Base-by-base conservation (phyloP, 2,329 filamentous ascomycete species). In the Ciborinia camelliae region DNA sequence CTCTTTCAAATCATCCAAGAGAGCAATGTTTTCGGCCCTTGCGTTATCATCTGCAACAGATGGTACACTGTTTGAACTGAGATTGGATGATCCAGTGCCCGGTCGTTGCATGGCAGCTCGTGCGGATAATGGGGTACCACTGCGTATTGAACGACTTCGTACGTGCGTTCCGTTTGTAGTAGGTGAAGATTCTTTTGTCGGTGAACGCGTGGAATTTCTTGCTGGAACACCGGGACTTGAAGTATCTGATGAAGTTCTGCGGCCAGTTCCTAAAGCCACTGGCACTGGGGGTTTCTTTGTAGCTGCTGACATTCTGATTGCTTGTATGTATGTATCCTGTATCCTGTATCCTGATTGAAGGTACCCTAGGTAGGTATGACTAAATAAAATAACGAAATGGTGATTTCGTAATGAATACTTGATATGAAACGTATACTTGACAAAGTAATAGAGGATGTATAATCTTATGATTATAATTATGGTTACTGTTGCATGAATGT, bases 1-100 rank as follows among this genome's bases (percentile, higher is more conserved):
- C 69, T 92, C 87, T 78, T 92, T 92, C 66, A 97, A 80, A 69
- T 97, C 92, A 69, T 96, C 91, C 65, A 97, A 83, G 64, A 90
- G 80, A 20, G 90, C 88, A 50, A 91, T 82, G 68, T 90, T 88
- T 77, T 95, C 92, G 23, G 91, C 92, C 71, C 90, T 87, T 68
- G 88, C 87, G 60, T 93, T 90, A 69, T 92, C 84, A 64, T 91
- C 87, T 41, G 81, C 81, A 66, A 84, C 82, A 59, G 82, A 78
- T 50, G 71, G 59, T 20, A 65, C 67, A 55, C 66, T 74, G 58
- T 66, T 73, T 32, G 67, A 68, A 65, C 72, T 74, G 32, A 75
- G 65, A 61, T 72, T 72, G n/a, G 73, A 74, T 58, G 71, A 43
- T 65, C 73, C 70, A 39, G 75, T 69, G 62, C 76, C 77, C 10